phyloP scores from a whole-genome alignment of 306 rosid genomes.

The Arachis hypogaea region DNA sequence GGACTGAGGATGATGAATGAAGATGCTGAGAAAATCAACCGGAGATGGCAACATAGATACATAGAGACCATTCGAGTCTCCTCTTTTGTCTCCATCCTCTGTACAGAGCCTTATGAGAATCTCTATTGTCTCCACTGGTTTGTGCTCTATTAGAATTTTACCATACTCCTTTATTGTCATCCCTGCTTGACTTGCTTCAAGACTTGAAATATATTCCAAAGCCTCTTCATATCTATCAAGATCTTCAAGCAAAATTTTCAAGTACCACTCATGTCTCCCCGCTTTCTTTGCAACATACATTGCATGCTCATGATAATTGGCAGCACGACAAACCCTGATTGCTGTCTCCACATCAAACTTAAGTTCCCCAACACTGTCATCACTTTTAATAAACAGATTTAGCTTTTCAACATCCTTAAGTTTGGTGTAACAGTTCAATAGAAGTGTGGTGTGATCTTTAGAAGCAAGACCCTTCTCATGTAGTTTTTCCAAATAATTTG shows the following conservation, averaged over 20 bases:
- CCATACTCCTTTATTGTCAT: conserved; percentile 96
- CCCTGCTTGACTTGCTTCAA: conserved; percentile 92
- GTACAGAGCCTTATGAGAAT: conserved; percentile 91
- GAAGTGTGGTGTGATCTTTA: conserved; percentile 95
- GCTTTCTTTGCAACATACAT: conserved; percentile 99
- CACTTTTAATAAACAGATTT: conserved; percentile 80
- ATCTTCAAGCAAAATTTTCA: conserved; percentile 98
- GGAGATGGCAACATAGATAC: conserved; percentile 94
- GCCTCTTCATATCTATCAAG: conserved; percentile 98
- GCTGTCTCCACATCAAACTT: conserved; percentile 98
- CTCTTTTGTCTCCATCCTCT: conserved; percentile 71
- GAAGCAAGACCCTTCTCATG: conserved; percentile 99
- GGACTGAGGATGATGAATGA: conserved; percentile 85
- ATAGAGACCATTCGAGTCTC: conserved; percentile 54
- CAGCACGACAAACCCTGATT: conserved; percentile 96
- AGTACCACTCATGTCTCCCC: conserved; percentile 92
- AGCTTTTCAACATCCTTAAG: conserved; percentile 94
- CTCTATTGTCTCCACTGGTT: conserved; percentile 87
- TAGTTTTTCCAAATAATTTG: conserved; percentile 94
- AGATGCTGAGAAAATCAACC: conserved; percentile 94
- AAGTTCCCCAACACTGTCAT: conserved; percentile 81
- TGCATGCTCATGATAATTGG: conserved; percentile 98
- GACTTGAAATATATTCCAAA: conserved; percentile 84
- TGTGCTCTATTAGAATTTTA: conserved; percentile 91
- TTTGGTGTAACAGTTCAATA: conserved; percentile 93